Conservation (phyloP, 1,139 yeast genomes). For the Lodderomyces pseudojiufengensis region DNA sequence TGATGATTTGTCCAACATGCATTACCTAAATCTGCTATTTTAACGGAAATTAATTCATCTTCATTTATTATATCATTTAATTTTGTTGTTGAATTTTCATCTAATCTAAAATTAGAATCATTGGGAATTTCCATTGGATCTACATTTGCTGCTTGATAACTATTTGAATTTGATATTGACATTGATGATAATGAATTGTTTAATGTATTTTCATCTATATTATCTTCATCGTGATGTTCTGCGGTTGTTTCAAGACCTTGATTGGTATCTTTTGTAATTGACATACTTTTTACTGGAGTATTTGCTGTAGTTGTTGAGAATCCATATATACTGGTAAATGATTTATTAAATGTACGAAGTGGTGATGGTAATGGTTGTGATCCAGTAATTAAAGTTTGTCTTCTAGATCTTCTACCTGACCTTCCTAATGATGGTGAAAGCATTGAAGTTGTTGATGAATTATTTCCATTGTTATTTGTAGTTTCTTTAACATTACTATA, state of each 20-base stretch:
- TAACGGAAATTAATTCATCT: constrained; percentile 45
- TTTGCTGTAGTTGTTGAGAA: constrained; percentile 40
- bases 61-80: constrained; percentile 31
- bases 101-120: constrained; percentile 6
- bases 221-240: constrained; percentile 9
- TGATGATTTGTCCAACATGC: constrained; percentile 50
- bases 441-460: constrained; percentile 16
- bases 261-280: constrained; percentile 6
- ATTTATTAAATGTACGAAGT: constrained; percentile 44
- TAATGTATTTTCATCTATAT: constrained; percentile 19
- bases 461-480: not conserved
- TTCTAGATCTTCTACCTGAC: constrained; percentile 56
- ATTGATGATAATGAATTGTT: constrained; percentile 42
- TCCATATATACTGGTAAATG: constrained; percentile 37
- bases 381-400: constrained; percentile 73
- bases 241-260: constrained; percentile 5
- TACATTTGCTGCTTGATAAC: constrained; percentile 19
- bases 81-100: constrained; percentile 11
- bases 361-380: constrained; percentile 86
- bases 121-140: constrained; percentile 25
- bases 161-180: constrained; percentile 35
- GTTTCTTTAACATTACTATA: constrained; percentile 5
- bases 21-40: constrained; percentile 50
- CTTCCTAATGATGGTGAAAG: constrained; percentile 41
- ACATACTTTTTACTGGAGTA: constrained; percentile 33